Evolutionary conservation across 495 filamentous ascomycete genomes (phyloP).

Genomic region (Aspergillus panamensis): DNA sequence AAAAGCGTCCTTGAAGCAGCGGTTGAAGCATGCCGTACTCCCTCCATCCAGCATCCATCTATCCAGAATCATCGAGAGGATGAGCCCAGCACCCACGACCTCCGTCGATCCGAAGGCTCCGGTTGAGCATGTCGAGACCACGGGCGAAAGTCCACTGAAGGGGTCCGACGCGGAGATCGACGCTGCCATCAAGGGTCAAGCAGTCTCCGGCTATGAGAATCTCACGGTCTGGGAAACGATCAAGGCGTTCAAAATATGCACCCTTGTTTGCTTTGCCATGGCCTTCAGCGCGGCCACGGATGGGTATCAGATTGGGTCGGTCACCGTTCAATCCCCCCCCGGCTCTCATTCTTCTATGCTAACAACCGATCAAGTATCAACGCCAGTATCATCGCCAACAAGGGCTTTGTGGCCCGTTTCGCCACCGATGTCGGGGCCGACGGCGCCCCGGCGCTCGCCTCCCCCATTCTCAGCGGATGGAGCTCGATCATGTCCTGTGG

Average conservation of each 20-base stretch:
- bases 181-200: conserved; percentile 9
- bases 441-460: conserved; percentile 9
- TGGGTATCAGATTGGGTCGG: conserved; percentile 17
- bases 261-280: conserved; percentile 14
- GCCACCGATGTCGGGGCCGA: conserved; percentile 2
- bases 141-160: neutral
- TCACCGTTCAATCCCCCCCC: neutral
- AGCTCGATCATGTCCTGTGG: conserved; percentile 14
- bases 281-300: conserved; percentile 16
- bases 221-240: conserved; percentile 5
- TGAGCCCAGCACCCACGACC: too few relatives aligned
- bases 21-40: neutral
- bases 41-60: neutral
- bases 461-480: conserved; percentile 14
- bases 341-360: neutral
- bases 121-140: conserved; percentile 6
- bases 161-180: neutral
- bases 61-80: too few relatives aligned
- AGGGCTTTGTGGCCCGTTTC: conserved; percentile 12
- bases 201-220: conserved; percentile 5
- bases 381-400: conserved; percentile 17
- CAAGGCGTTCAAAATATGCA: conserved; percentile 11
- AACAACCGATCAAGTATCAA: conserved; percentile 8
- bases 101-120: neutral
- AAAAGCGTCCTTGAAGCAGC: neutral